phyloP scores from a whole-genome alignment of 345 rosid species.

The Eutrema japonicum region DNA sequence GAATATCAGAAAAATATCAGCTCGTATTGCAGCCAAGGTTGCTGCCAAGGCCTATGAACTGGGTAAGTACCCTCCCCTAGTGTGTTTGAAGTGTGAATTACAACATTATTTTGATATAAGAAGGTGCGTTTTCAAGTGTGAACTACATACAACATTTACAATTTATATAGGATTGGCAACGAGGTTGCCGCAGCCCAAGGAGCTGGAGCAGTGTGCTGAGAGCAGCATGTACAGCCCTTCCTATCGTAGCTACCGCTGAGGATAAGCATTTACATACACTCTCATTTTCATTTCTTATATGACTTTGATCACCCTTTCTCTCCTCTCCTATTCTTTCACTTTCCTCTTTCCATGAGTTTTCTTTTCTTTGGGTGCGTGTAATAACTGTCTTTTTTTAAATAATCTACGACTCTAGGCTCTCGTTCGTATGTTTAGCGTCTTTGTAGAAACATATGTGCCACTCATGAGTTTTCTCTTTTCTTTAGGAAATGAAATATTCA shows the following conservation, averaged over 20 bases:
- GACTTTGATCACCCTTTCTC: constrained; percentile 10
- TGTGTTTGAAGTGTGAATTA: background rate
- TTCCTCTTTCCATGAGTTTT: constrained; percentile 21
- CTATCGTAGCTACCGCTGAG: constrained; percentile 71
- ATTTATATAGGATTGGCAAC: constrained; percentile 70
- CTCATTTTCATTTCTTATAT: background rate
- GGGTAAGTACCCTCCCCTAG: constrained; percentile 51
- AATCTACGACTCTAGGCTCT: background rate
- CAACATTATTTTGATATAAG: background rate
- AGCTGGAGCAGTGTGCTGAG: constrained; percentile 81
- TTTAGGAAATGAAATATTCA: background rate
- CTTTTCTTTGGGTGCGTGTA: constrained; percentile 5
- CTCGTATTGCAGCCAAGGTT: constrained; percentile 85
- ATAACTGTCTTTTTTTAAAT: constrained; percentile 10
- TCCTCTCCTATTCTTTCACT: constrained; percentile 27
- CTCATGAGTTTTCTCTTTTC: background rate
- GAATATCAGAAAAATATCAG: constrained; percentile 91
- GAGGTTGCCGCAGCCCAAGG: constrained; percentile 77
- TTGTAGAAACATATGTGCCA: background rate
- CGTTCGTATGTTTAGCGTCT: background rate
- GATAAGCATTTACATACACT: background rate
- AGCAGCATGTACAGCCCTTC: constrained; percentile 94
- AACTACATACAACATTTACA: background rate
- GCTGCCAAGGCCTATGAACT: constrained; percentile 94
- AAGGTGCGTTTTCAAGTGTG: background rate